Conservation (phyloP, 768 basidiomycete genomes). For the Calvatia gigantea region DNA sequence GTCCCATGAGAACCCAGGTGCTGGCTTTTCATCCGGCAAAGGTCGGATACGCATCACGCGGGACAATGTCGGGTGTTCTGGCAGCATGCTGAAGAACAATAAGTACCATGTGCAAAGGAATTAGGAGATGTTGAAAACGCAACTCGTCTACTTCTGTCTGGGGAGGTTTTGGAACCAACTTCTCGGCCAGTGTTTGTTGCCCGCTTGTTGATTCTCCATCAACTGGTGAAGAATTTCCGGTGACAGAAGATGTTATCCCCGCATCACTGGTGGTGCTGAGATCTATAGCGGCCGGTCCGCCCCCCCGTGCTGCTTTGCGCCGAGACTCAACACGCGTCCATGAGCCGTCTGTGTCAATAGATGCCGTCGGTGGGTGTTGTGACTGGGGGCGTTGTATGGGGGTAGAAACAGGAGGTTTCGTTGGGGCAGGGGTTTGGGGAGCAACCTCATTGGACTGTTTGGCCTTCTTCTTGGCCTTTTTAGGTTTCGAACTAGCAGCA, state of each 20-base stretch:
- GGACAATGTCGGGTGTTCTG: slow-evolving; percentile 52
- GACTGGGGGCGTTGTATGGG: slow-evolving; percentile 10
- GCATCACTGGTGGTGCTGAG: slow-evolving; percentile 46
- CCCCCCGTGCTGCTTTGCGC: slow-evolving; percentile 22
- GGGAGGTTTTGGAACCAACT: slow-evolving; percentile 57
- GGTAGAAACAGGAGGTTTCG: not conserved
- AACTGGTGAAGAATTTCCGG: slow-evolving; percentile 34
- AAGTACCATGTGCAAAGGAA: not conserved
- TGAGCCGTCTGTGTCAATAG: slow-evolving; percentile 52
- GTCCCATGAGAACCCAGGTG: slow-evolving; percentile 66
- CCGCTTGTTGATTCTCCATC: slow-evolving; percentile 26
- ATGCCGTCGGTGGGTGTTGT: slow-evolving; percentile 30
- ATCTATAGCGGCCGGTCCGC: slow-evolving; percentile 26
- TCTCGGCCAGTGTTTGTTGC: slow-evolving; percentile 54
- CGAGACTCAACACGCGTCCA: slow-evolving; percentile 71
- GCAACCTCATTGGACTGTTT: not conserved
- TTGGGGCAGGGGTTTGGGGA: not conserved
- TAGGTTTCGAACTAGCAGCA: slow-evolving; percentile 4
- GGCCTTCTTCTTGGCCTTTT: slow-evolving; percentile 13
- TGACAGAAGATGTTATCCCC: slow-evolving; percentile 45
- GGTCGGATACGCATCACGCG: slow-evolving; percentile 70
- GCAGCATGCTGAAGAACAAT: slow-evolving; percentile 50
- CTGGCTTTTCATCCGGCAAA: slow-evolving; percentile 52
- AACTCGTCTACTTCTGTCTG: slow-evolving; percentile 70
- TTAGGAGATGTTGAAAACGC: not conserved